phyloP scores from a whole-genome alignment of 192 early-diverging fungal species.

The Coemansia sp. region DNA sequence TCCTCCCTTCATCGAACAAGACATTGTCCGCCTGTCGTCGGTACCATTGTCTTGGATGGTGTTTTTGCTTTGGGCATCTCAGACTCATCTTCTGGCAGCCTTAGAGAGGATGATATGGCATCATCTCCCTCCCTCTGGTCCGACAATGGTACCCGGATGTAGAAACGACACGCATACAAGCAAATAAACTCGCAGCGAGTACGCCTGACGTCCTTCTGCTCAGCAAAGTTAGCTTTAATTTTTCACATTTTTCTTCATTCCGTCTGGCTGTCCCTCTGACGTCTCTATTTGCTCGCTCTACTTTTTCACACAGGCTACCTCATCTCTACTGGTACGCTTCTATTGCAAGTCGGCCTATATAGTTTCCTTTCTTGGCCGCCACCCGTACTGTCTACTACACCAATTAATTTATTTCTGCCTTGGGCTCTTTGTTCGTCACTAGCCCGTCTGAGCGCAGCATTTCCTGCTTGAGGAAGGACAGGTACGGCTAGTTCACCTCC shows the following conservation, averaged over 20 bases:
- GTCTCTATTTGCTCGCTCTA: not conserved
- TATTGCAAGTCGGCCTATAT: no score
- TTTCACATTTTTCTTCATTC: not conserved
- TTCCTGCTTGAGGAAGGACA: not conserved
- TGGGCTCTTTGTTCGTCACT: not conserved
- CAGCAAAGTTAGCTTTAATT: not conserved
- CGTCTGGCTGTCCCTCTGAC: no score
- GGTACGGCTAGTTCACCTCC: not conserved
- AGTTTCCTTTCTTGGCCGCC: not conserved
- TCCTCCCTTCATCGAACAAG: not conserved
- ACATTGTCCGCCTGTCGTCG: not conserved
- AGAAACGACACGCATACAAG: not conserved
- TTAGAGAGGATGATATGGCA: not conserved
- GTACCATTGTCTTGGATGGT: not conserved
- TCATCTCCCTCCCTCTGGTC: not conserved
- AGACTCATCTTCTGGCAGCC: constrained; percentile 1
- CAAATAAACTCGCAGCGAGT: not conserved
- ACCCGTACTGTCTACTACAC: constrained; percentile 1
- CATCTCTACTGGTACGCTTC: no score
- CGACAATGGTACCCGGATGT: not conserved
- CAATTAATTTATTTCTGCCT: not conserved
- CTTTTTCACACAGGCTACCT: not conserved
- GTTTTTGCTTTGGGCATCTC: constrained; percentile 1
- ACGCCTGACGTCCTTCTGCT: not conserved
- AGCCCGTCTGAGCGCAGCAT: not conserved